Conservation (phyloP, 345 rosid genomes). For the Melaleuca alternifolia region DNA sequence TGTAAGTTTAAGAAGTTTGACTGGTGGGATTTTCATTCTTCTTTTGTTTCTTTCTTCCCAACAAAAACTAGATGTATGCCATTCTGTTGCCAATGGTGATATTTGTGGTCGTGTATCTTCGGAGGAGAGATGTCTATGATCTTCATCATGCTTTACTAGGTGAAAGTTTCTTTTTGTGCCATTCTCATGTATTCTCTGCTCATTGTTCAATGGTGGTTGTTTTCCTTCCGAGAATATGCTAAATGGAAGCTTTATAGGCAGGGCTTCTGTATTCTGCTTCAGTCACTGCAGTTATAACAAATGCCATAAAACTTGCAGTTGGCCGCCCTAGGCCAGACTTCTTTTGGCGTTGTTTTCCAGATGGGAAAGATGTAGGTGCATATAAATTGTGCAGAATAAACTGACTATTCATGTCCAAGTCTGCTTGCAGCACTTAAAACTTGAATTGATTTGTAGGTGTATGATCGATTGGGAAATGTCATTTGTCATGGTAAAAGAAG, state of each 20-base stretch:
- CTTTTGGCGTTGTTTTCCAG: conserved; percentile 97
- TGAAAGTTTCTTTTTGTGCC: background rate
- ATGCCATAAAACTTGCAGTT: conserved; percentile 62
- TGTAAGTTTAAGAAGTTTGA: background rate
- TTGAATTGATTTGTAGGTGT: conserved; percentile 13
- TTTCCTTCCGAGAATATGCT: background rate
- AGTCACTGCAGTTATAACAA: conserved; percentile 67
- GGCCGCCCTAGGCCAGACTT: conserved; percentile 92
- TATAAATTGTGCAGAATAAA: background rate
- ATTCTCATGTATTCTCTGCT: background rate
- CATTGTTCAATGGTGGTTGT: background rate
- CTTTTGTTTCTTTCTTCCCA: background rate
- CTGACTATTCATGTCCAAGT: background rate
- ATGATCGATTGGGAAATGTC: conserved; percentile 49
- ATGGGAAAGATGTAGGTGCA: conserved; percentile 50
- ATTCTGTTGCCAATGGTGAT: conserved; percentile 50
- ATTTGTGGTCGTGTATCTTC: conserved; percentile 33
- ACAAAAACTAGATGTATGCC: conserved; percentile 27
- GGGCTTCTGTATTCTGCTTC: conserved; percentile 55
- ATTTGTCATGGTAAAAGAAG: conserved; percentile 52
- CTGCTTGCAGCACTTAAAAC: background rate
- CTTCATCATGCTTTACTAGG: conserved; percentile 76
- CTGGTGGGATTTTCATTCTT: background rate
- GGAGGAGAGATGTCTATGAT: conserved; percentile 62
- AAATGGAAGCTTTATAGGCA: conserved; percentile 1